Percentiles rank a stretch among this genome's conserved stretches.
phyloP scores from a whole-genome alignment of 176 grass and related monocot genomes.

The Oryza meyeriana region DNA sequence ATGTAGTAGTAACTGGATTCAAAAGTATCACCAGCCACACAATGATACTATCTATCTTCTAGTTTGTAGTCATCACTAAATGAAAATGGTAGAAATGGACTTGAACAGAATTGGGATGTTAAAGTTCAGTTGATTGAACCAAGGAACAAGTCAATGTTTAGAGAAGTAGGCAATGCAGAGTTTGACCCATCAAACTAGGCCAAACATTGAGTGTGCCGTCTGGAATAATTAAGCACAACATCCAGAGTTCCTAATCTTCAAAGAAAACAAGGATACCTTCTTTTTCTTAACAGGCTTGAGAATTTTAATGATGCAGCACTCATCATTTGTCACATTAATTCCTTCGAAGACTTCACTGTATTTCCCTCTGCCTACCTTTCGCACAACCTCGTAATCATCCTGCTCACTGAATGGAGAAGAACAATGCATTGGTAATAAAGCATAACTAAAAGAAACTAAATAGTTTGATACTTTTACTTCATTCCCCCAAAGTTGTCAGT shows the following conservation, averaged over 20 bases:
- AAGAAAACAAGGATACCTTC: slow-evolving; percentile 53
- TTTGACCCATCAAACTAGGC: slow-evolving; percentile 5
- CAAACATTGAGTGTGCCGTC: neutral
- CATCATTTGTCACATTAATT: slow-evolving; percentile 61
- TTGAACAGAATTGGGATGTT: slow-evolving; percentile 12
- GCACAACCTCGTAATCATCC: slow-evolving; percentile 74
- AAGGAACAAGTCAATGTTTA: neutral
- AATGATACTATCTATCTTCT: neutral
- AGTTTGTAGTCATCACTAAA: neutral
- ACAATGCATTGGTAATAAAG: neutral
- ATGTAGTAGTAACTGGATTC: neutral
- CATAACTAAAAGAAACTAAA: neutral
- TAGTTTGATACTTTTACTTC: neutral
- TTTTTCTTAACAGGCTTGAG: slow-evolving; percentile 87
- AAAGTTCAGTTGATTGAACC: neutral
- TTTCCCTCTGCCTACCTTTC: slow-evolving; percentile 72
- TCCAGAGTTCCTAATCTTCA: slow-evolving; percentile 8
- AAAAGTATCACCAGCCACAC: neutral
- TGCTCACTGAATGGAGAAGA: slow-evolving; percentile 51
- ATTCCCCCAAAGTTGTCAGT: neutral
- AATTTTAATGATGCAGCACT: slow-evolving; percentile 70
- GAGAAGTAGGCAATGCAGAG: neutral
- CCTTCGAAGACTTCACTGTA: slow-evolving; percentile 87
- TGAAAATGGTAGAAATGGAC: neutral
- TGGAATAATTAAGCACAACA: slow-evolving; percentile 4